Percentiles rank a stretch among this genome's conserved stretches.
phyloP scores from a whole-genome alignment of 768 basidiomycete genomes.

The Pisolithus orientalis region DNA sequence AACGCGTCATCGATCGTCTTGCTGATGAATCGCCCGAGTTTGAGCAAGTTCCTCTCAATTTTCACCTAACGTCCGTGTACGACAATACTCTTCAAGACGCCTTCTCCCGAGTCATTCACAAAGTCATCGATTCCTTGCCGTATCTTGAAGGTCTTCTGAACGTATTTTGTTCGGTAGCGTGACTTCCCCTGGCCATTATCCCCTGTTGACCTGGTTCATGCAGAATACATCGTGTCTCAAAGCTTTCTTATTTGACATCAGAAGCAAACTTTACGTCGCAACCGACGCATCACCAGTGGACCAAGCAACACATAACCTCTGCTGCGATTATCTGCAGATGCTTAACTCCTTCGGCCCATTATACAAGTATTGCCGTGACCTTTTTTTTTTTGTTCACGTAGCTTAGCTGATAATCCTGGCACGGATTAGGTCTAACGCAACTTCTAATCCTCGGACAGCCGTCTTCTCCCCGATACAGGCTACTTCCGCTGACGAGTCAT shows the following conservation, averaged over 20 bases:
- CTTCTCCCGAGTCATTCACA: constrained; percentile 85
- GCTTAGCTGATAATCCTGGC: background rate
- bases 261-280: constrained; percentile 83
- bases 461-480: constrained; percentile 4
- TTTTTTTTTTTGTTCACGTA: background rate
- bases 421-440: constrained; percentile 15
- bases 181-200: background rate
- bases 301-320: constrained; percentile 78
- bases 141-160: constrained; percentile 86
- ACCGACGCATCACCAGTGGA: constrained; percentile 93
- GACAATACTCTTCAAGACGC: constrained; percentile 91
- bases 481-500: constrained; percentile 3
- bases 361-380: constrained; percentile 55
- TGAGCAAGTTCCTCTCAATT: constrained; percentile 74
- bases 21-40: constrained; percentile 70
- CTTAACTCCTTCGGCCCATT: constrained; percentile 80
- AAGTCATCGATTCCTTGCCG: constrained; percentile 76
- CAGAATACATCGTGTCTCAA: constrained; percentile 92
- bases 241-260: constrained; percentile 86
- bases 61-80: constrained; percentile 89
- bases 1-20: constrained; percentile 78
- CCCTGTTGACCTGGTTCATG: background rate
- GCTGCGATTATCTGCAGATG: constrained; percentile 87
- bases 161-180: constrained; percentile 68
- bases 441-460: constrained; percentile 4